phyloP scores from a whole-genome alignment of 2,329 filamentous ascomycete species.

The Phialophora tarda region DNA sequence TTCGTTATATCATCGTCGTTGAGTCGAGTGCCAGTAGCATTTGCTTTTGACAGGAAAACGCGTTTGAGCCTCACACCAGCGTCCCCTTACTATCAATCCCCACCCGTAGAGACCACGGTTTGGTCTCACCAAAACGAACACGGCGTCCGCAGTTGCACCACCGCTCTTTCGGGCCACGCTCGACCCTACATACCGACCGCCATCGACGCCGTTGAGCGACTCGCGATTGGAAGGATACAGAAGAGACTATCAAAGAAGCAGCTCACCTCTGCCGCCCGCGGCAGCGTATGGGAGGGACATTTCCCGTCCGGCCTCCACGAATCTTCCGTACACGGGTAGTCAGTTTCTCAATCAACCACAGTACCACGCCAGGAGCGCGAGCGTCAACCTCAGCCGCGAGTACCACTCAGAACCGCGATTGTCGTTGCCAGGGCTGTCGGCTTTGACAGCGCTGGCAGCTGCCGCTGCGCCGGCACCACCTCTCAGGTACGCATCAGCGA shows the following conservation, averaged over 20 bases:
- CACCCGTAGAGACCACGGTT: slow-evolving; percentile 37
- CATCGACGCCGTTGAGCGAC: slow-evolving; percentile 53
- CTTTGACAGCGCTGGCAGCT: slow-evolving; percentile 63
- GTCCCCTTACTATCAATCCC: slow-evolving; percentile 2
- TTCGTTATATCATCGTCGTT: slow-evolving; percentile 8
- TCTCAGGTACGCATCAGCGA: slow-evolving; percentile 54
- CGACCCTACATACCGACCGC: slow-evolving; percentile 49
- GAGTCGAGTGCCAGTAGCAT: slow-evolving; percentile 14
- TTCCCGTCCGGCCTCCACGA: slow-evolving; percentile 60
- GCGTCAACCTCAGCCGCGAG: slow-evolving; percentile 46
- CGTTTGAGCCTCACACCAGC: neutral
- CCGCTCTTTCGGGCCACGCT: slow-evolving; percentile 65
- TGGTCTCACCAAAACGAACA: slow-evolving; percentile 48
- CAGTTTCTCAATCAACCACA: slow-evolving; percentile 45
- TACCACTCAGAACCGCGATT: slow-evolving; percentile 40
- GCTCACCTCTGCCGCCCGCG: slow-evolving; percentile 54
- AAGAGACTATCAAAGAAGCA: slow-evolving; percentile 50
- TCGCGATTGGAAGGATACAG: slow-evolving; percentile 51
- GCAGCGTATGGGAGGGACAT: slow-evolving; percentile 53
- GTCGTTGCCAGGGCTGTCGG: slow-evolving; percentile 62
- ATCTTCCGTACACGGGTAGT: slow-evolving; percentile 53
- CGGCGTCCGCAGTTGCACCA: slow-evolving; percentile 65
- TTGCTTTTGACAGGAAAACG: neutral
- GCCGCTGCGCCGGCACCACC: slow-evolving; percentile 58
- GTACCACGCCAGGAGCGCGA: slow-evolving; percentile 47